A percentile compares a stretch with the other conserved stretches of the same genome.
phyloP scores from a whole-genome alignment of 23 red algal genomes.

The Agarophyton chilense region DNA sequence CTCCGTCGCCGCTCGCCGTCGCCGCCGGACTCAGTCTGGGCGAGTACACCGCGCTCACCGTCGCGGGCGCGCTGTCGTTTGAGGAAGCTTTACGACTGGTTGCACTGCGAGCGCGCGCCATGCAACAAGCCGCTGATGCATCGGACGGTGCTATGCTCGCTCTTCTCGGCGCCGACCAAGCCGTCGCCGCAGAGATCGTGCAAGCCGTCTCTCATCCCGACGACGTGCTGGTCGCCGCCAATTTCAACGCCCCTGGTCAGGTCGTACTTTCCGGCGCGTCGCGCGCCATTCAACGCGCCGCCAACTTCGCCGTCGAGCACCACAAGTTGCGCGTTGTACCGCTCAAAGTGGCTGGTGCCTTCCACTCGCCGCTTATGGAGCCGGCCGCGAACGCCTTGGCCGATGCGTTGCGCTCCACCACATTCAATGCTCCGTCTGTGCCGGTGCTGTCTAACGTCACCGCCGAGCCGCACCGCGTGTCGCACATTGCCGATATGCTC shows the following conservation, averaged over 20 bases:
- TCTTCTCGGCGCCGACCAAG: slow-evolving; percentile 76
- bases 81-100: slow-evolving; percentile 88
- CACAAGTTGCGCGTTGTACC: slow-evolving; percentile 71
- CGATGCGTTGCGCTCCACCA: slow-evolving; percentile 60
- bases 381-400: slow-evolving; percentile 78
- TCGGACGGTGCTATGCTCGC: slow-evolving; percentile 92
- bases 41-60: slow-evolving; percentile 94
- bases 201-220: slow-evolving; percentile 5
- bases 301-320: slow-evolving; percentile 61
- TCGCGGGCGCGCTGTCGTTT: slow-evolving; percentile 85
- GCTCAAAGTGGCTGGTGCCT: slow-evolving; percentile 91
- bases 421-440: slow-evolving; percentile 55
- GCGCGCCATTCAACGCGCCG: slow-evolving; percentile 74
- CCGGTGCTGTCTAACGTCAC: slow-evolving; percentile 92
- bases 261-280: slow-evolving; percentile 88
- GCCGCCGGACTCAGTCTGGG: slow-evolving; percentile 91
- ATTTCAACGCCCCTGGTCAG: slow-evolving; percentile 97
- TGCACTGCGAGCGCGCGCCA: slow-evolving; percentile 85
- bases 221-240: slow-evolving; percentile 89
- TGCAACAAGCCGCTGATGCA: slow-evolving; percentile 93
- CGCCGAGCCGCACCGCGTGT: slow-evolving; percentile 61
- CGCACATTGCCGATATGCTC: slow-evolving; percentile 45
- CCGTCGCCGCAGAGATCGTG: slow-evolving; percentile 41
- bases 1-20: slow-evolving; percentile 18
- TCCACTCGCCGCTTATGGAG: slow-evolving; percentile 97